Conservation (phyloP, 306 rosid species). For the Rosa rugosa region DNA sequence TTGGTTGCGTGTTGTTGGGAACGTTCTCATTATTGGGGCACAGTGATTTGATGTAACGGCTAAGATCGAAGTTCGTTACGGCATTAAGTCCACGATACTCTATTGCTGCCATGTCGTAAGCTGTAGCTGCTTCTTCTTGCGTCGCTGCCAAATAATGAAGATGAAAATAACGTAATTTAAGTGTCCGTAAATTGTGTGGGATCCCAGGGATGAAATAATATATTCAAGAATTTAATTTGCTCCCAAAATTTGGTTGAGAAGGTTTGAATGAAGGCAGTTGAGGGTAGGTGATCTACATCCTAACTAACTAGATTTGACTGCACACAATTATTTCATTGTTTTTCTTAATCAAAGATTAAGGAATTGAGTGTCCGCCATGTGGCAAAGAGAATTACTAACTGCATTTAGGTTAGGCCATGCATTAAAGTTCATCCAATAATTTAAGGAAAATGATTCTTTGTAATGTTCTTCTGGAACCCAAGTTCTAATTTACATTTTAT, state of each 20-base stretch:
- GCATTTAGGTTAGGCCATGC: slow-evolving; percentile 5
- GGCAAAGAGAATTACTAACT: not conserved
- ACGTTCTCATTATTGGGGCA: slow-evolving; percentile 40
- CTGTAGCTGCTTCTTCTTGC: slow-evolving; percentile 94
- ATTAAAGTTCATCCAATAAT: slow-evolving; percentile 11
- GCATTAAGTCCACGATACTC: slow-evolving; percentile 89
- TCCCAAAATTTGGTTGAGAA: slow-evolving; percentile 33
- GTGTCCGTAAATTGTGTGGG: not conserved
- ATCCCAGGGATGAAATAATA: not conserved
- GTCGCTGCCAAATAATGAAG: slow-evolving; percentile 52
- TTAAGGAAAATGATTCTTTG: not conserved
- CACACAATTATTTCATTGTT: slow-evolving; percentile 11
- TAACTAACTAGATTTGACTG: slow-evolving; percentile 68
- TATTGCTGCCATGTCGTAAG: slow-evolving; percentile 92
- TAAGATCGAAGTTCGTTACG: slow-evolving; percentile 86
- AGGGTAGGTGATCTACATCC: slow-evolving; percentile 73
- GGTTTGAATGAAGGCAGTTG: slow-evolving; percentile 54
- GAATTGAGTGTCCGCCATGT: not conserved
- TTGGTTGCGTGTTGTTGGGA: slow-evolving; percentile 26
- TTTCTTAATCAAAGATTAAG: not conserved
- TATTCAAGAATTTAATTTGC: slow-evolving; percentile 22
- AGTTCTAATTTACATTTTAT: not conserved
- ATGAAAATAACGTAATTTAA: not conserved
- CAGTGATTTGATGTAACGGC: slow-evolving; percentile 58
- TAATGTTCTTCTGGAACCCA: not conserved